Percentiles rank a stretch among this genome's conserved stretches.
Evolutionary conservation across 2,329 filamentous ascomycete species (phyloP).

Genomic region (Trichophyton mentagrophytes): DNA sequence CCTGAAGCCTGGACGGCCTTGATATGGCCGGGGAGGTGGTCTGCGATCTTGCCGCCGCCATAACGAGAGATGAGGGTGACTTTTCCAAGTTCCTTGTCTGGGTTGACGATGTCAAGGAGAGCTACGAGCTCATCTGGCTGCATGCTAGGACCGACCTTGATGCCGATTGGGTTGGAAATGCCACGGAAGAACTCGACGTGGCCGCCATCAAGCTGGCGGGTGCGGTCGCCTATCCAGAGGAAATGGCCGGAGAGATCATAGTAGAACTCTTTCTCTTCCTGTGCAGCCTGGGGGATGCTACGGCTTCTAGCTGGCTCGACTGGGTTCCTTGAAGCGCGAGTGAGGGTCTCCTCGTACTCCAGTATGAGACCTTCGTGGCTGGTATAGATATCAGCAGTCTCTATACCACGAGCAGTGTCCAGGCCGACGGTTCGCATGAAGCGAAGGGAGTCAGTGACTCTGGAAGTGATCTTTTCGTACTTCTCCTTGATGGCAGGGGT

Average conservation of each 20-base stretch:
- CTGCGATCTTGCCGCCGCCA: slow-evolving; percentile 62
- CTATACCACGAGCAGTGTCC: slow-evolving; percentile 67
- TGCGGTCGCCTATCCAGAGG: slow-evolving; percentile 96
- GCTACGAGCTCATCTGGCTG: slow-evolving; percentile 59
- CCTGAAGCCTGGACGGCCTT: slow-evolving; percentile 71
- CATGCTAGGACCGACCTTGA: slow-evolving; percentile 90
- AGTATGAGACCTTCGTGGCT: slow-evolving; percentile 89
- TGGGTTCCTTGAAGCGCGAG: slow-evolving; percentile 48
- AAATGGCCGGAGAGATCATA: slow-evolving; percentile 96
- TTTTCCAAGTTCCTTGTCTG: slow-evolving; percentile 68
- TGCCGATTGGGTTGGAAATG: slow-evolving; percentile 86
- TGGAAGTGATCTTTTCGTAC: slow-evolving; percentile 71
- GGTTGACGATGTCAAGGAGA: slow-evolving; percentile 78
- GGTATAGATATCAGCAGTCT: slow-evolving; percentile 89
- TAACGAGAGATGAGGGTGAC: slow-evolving; percentile 95
- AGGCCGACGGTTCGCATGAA: slow-evolving; percentile 94
- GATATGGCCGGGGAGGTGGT: slow-evolving; percentile 73
- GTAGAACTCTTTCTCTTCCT: slow-evolving; percentile 47
- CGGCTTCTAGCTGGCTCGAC: slow-evolving; percentile 18
- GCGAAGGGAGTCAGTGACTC: slow-evolving; percentile 78
- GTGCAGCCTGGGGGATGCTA: slow-evolving; percentile 15
- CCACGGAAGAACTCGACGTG: slow-evolving; percentile 98
- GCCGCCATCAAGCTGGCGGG: slow-evolving; percentile 78
- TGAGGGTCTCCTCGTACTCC: slow-evolving; percentile 85
- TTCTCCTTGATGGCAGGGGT: slow-evolving; percentile 72